Conservation (phyloP, 768 basidiomycete species). For the Mycena chlorophos region DNA sequence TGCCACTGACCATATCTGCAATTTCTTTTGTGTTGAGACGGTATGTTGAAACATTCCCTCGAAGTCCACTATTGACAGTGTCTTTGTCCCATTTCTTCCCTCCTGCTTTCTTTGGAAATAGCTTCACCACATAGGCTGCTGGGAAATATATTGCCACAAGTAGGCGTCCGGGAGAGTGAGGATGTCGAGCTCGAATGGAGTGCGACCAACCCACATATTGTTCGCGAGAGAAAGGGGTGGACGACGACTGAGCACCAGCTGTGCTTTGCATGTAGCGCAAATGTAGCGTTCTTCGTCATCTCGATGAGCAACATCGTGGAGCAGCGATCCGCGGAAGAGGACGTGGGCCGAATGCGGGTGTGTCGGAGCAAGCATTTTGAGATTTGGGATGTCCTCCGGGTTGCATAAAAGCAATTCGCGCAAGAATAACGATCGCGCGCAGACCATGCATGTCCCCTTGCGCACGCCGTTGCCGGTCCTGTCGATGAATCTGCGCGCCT, state of each 20-base stretch:
- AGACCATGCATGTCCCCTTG: slow-evolving; percentile 1
- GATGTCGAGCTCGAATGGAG: slow-evolving; percentile 27
- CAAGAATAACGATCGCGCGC: neutral
- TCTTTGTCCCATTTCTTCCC: slow-evolving; percentile 14
- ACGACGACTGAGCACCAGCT: slow-evolving; percentile 1
- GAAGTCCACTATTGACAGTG: slow-evolving; percentile 17
- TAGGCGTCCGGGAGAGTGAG: slow-evolving; percentile 36
- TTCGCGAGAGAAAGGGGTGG: slow-evolving; percentile 36
- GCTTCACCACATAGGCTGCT: slow-evolving; percentile 36
- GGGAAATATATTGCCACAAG: slow-evolving; percentile 35
- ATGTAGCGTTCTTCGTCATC: neutral
- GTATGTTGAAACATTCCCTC: neutral
- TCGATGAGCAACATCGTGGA: neutral
- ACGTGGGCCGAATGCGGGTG: neutral
- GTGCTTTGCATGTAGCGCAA: slow-evolving; percentile 9
- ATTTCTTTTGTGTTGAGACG: slow-evolving; percentile 28
- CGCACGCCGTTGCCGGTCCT: neutral
- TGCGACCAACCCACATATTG: slow-evolving; percentile 38
- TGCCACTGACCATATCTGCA: slow-evolving; percentile 52
- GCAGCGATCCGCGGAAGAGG: neutral
- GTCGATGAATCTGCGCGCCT: neutral
- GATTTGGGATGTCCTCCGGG: neutral
- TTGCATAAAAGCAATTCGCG: neutral
- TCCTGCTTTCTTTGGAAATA: slow-evolving; percentile 32
- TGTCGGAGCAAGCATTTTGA: neutral